phyloP scores from a whole-genome alignment of 2,329 filamentous ascomycete species.

The Pseudofabraea citricarpa region DNA sequence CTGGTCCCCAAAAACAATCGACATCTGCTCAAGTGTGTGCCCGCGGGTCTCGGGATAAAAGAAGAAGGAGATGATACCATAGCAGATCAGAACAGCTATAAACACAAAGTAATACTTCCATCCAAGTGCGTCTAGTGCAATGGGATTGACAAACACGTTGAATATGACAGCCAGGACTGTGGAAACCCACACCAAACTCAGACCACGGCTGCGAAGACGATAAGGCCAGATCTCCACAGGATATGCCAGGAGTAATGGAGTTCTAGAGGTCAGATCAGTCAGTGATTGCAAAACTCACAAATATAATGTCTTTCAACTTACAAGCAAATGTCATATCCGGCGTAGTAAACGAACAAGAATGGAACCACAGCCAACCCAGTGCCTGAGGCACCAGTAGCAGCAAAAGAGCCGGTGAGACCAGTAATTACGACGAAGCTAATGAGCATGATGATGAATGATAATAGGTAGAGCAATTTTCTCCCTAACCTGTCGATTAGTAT shows the following conservation, averaged over 20 bases:
- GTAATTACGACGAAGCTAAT: constrained; percentile 37
- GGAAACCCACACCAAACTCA: constrained; percentile 27
- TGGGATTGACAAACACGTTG: constrained; percentile 41
- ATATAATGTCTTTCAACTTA: background rate
- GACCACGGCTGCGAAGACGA: background rate
- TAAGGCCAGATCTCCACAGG: background rate
- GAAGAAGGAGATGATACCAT: background rate
- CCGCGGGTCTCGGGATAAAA: background rate
- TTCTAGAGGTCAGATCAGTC: background rate
- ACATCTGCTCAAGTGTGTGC: background rate
- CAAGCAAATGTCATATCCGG: constrained; percentile 34
- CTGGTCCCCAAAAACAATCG: background rate
- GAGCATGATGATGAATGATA: constrained; percentile 38
- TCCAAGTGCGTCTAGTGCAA: constrained; percentile 33
- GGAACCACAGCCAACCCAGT: constrained; percentile 33
- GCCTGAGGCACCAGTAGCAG: constrained; percentile 12
- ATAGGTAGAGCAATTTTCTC: constrained; percentile 37
- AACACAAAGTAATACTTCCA: constrained; percentile 23
- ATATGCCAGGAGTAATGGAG: background rate
- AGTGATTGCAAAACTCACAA: background rate
- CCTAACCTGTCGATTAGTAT: constrained; percentile 10
- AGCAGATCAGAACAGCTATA: background rate
- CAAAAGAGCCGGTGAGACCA: constrained; percentile 31
- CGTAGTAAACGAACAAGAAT: constrained; percentile 38
- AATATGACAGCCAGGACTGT: constrained; percentile 26